Evolutionary conservation across 352 stramenopile genomes (phyloP).

Genomic region (Globisporangium abappressorium): DNA sequence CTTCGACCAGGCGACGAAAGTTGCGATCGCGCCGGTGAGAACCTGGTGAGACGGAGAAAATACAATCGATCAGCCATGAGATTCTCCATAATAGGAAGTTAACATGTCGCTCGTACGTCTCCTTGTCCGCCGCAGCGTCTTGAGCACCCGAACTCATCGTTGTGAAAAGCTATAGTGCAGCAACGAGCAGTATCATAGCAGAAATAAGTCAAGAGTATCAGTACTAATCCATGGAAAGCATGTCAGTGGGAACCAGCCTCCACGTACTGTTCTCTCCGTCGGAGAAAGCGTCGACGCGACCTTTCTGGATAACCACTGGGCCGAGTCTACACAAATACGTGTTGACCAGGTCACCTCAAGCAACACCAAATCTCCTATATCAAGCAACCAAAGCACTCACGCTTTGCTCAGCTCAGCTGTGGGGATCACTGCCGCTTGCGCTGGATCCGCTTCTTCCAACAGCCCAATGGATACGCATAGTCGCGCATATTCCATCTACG

Average conservation of each 20-base stretch:
- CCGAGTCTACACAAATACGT: conserved; percentile 46
- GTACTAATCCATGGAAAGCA: neutral
- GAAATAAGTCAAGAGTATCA: neutral
- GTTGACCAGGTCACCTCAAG: neutral
- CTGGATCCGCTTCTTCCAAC: conserved; percentile 42
- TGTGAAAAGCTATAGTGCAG: conserved; percentile 27
- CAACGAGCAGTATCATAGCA: neutral
- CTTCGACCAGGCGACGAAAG: conserved; percentile 75
- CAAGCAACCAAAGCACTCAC: conserved; percentile 20
- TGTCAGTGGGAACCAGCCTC: neutral
- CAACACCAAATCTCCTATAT: neutral
- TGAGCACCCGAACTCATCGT: conserved; percentile 65
- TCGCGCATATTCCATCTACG: conserved; percentile 78
- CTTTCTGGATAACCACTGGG: conserved; percentile 87
- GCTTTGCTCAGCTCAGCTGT: conserved; percentile 49
- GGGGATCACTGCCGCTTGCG: conserved; percentile 44
- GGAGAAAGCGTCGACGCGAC: conserved; percentile 69
- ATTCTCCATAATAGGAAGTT: neutral
- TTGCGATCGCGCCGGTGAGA: conserved; percentile 75
- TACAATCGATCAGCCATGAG: neutral
- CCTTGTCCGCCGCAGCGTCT: conserved; percentile 90
- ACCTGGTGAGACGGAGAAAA: conserved; percentile 31
- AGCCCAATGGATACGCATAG: conserved; percentile 55
- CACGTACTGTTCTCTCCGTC: conserved; percentile 64
- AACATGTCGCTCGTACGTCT: conserved; percentile 58